These are phyloP conservation scores for Hortiboletus flavorubellus DNA, from an alignment of 768 basidiomycete genomes.

Conservation along the genomic window DNA sequence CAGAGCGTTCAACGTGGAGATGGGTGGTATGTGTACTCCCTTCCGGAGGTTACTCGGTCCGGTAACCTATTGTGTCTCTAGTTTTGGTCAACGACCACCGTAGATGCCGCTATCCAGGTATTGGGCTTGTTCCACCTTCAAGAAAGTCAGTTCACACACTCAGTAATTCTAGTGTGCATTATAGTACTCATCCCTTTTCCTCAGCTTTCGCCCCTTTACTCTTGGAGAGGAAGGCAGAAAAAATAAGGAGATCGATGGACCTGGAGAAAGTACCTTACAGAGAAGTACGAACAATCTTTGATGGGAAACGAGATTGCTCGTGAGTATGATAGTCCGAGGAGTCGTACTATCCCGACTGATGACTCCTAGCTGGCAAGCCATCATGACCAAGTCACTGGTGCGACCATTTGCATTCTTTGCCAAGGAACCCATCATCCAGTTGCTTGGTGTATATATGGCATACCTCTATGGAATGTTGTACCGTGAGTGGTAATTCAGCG, in stretches of 20 bases:
- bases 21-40: too few species aligned
- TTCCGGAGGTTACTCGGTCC: too few species aligned
- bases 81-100: too few species aligned
- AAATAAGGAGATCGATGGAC: conserved; percentile 33
- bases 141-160: too few species aligned
- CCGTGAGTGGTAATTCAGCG: conserved; percentile 33
- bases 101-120: too few species aligned
- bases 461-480: conserved; percentile 65
- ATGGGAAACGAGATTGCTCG: conserved; percentile 29
- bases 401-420: conserved; percentile 68
- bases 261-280: conserved; percentile 40
- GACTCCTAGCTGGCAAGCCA: conserved; percentile 43
- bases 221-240: conserved; percentile 44
- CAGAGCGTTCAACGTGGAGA: too few species aligned
- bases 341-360: conserved; percentile 1
- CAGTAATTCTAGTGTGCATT: too few species aligned
- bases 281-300: conserved; percentile 48
- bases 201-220: conserved; percentile 29
- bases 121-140: too few species aligned
- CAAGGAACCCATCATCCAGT: conserved; percentile 63
- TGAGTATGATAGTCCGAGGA: too few species aligned
- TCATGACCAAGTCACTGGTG: conserved; percentile 51
- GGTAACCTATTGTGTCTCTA: too few species aligned
- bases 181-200: not conserved
- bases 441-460: conserved; percentile 66